phyloP scores from a whole-genome alignment of 2,329 filamentous ascomycete species.

The Dissoconium aciculare region DNA sequence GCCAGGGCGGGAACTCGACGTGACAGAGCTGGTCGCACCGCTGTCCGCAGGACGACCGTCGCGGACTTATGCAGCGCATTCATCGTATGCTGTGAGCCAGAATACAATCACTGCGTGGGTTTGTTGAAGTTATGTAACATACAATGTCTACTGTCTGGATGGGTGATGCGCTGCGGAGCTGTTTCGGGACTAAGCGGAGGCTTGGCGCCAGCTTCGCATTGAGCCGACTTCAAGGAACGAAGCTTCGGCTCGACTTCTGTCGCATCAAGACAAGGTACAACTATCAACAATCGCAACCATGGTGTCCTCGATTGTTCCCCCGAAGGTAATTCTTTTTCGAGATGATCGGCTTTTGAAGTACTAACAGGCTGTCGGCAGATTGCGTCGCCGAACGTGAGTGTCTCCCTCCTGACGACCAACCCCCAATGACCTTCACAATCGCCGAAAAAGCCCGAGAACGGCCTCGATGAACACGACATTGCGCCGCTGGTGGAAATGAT shows the following conservation, averaged over 20 bases:
- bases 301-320: conserved; percentile 87
- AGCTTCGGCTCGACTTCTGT: conserved; percentile 5
- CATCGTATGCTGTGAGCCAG: conserved; percentile 19
- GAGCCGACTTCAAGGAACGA: no score
- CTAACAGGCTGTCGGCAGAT: conserved; percentile 39
- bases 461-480: neutral
- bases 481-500: no score
- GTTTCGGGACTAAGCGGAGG: no score
- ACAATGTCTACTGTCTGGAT: no score
- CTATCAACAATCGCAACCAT: conserved; percentile 19
- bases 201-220: no score
- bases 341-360: conserved; percentile 23
- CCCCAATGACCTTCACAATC: no score
- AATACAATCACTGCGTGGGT: neutral
- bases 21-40: conserved; percentile 15
- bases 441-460: no score
- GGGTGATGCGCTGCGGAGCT: conserved; percentile 2
- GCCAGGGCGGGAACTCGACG: conserved; percentile 12
- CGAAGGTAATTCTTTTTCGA: conserved; percentile 56
- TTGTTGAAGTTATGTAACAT: no score
- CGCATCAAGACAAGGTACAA: conserved; percentile 11
- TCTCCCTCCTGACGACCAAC: conserved; percentile 5
- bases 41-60: conserved; percentile 27
- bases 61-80: conserved; percentile 28
- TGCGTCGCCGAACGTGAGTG: conserved; percentile 68